Conservation (phyloP, 371 early-diverging fungal species). For the Circinella umbellata region DNA sequence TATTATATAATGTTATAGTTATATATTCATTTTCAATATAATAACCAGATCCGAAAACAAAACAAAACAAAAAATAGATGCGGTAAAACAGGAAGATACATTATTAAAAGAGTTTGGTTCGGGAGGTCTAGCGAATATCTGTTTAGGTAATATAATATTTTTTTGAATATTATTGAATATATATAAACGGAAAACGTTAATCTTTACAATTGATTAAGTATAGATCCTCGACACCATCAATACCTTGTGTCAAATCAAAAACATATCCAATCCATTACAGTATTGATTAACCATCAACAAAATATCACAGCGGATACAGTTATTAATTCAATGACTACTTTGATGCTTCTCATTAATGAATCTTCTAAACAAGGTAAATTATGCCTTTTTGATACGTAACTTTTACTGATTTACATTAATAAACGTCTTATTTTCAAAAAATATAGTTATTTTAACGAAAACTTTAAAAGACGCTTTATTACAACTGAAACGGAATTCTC, state of each 20-base stretch:
- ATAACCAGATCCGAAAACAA: too few relatives aligned
- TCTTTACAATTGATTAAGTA: background rate
- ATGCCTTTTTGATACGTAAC: background rate
- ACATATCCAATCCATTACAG: conserved; percentile 22
- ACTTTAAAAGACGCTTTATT: conserved; percentile 18
- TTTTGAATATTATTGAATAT: background rate
- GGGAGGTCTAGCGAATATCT: conserved; percentile 61
- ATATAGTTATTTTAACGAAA: conserved; percentile 27
- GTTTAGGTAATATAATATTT: conserved; percentile 34
- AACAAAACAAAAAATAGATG: conserved; percentile 33
- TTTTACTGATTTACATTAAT: background rate
- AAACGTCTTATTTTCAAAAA: background rate
- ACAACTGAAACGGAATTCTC: background rate
- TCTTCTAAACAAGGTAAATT: conserved; percentile 14
- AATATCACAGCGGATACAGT: conserved; percentile 25
- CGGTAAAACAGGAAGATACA: conserved; percentile 34
- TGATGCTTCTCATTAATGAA: conserved; percentile 36
- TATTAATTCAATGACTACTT: conserved; percentile 46
- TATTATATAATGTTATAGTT: background rate
- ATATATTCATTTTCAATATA: background rate
- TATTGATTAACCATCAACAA: conserved; percentile 21
- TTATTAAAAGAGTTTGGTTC: conserved; percentile 50
- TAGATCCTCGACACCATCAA: conserved; percentile 43
- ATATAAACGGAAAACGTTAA: too few relatives aligned
- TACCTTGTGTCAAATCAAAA: conserved; percentile 37